phyloP scores from a whole-genome alignment of 192 early-diverging fungal species.

The Coemansia sp. region DNA sequence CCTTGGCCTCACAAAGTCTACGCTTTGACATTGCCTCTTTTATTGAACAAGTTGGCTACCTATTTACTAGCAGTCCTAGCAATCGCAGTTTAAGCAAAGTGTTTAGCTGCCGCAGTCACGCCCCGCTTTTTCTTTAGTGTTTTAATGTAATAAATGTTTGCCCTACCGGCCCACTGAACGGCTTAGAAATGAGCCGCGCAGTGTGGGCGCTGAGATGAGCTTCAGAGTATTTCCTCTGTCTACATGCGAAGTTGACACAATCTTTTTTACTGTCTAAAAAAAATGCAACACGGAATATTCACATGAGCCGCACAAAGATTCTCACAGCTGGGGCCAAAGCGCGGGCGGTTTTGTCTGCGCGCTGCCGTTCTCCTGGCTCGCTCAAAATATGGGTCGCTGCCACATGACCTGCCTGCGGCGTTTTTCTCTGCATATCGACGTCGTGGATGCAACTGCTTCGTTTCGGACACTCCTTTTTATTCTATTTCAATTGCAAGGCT shows the following conservation, averaged over 20 bases:
- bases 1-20: conserved; percentile 11
- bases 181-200: conserved; percentile 8
- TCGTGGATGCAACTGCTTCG: neutral
- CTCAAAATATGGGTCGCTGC: conserved; percentile 4
- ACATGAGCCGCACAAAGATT: conserved; percentile 44
- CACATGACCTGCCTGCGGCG: conserved; percentile 8
- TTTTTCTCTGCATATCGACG: neutral
- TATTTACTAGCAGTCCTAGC: no score
- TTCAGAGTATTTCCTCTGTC: conserved; percentile 13
- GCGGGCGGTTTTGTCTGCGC: conserved; percentile 1
- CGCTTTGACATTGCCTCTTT: conserved; percentile 22
- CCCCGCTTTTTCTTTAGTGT: no score
- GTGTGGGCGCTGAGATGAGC: conserved; percentile 52
- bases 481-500: neutral
- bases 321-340: neutral
- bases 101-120: neutral
- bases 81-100: no score
- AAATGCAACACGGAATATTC: conserved; percentile 44
- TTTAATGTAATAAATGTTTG: conserved; percentile 17
- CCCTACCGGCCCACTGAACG: conserved; percentile 46
- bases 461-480: neutral
- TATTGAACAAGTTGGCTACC: no score
- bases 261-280: conserved; percentile 20
- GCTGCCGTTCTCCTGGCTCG: neutral
- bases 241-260: conserved; percentile 48